Evolutionary conservation across 2,329 filamentous ascomycete genomes (phyloP), one percentile per base, ranked within the genome.

Genomic region (Fusarium coicis): DNA sequence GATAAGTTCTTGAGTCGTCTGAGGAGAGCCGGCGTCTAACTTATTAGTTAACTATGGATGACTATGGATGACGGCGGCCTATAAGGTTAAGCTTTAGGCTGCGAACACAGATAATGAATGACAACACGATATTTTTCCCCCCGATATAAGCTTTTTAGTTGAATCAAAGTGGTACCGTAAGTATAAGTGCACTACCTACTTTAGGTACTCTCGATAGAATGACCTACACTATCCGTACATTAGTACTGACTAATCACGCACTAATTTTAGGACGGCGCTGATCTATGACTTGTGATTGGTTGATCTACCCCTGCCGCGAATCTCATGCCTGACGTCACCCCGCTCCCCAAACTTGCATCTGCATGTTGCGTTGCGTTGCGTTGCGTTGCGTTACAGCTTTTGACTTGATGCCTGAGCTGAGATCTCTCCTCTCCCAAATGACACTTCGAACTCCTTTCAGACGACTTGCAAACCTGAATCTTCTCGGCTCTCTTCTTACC

Each of bases 271-370:
- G 36, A 18, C 42, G 34, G 26, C 30, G 10, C 19, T 55, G 10
- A n/a, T 36, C 26, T 49, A 30, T 47, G 23, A 21, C 26, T 11
- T 34, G 19, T 71, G 58, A 52, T 74, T 70, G 66, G 63, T 32
- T 47, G 43, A 55, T 8, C 1, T 9, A 34, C 36, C 26, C 57
- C 57, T 62, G 60, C 42, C 34, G 60, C 26, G 37, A 52, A 68
- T 59, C 55, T 34, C 23, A 39, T 60, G 26, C 66, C 67, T 81
- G 79, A 80, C 78, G 78, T 81, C 79, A 80, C 78, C 77, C 77
- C 77, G 36, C 69, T 72, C 73, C 72, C 64, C 39, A 73, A 66
- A 63, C 72, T 68, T 72, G 60, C 60, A 61, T 61, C 58, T 54
- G 60, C 60, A 74, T 68, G 26, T 26, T 26, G 26, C 26, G 26